Percentiles rank a stretch among this genome's conserved stretches.
phyloP scores from a whole-genome alignment of 1,284 basidiomycete species.

The Sporisorium iseilematis-ciliati region DNA sequence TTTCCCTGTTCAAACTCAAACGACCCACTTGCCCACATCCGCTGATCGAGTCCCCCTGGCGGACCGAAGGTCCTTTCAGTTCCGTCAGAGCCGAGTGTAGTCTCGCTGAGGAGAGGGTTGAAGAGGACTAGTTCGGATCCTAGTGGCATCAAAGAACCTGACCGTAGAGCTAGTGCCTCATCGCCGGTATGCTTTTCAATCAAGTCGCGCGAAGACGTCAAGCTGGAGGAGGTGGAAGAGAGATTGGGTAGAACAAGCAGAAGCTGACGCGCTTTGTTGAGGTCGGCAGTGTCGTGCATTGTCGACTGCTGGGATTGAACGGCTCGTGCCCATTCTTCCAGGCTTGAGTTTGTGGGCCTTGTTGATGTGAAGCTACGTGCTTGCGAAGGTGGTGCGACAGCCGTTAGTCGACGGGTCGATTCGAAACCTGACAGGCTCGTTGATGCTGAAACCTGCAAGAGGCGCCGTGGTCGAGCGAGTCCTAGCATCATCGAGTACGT shows the following conservation, averaged over 20 bases:
- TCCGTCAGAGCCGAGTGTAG: constrained; percentile 24
- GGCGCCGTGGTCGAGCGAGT: constrained; percentile 8
- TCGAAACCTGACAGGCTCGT: not conserved
- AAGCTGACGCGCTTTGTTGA: constrained; percentile 47
- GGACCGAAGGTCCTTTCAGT: constrained; percentile 45
- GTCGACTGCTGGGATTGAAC: constrained; percentile 17
- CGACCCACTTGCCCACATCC: constrained; percentile 53
- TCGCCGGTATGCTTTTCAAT: constrained; percentile 29
- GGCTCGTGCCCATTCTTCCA: constrained; percentile 30
- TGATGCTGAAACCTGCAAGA: constrained; percentile 8
- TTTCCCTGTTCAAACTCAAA: constrained; percentile 34
- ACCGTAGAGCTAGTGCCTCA: constrained; percentile 6
- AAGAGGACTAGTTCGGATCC: constrained; percentile 45
- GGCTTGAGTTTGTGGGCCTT: not conserved
- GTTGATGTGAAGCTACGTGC: constrained; percentile 6
- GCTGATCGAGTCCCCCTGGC: constrained; percentile 42
- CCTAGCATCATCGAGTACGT: constrained; percentile 4
- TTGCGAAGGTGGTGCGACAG: too few relatives aligned
- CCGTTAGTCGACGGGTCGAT: not conserved
- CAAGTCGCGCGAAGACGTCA: constrained; percentile 10
- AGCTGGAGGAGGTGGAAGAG: not conserved
- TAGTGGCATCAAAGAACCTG: constrained; percentile 19
- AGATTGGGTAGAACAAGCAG: constrained; percentile 38
- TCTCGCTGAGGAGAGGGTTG: constrained; percentile 44
- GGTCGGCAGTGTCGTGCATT: constrained; percentile 41